phyloP scores from a whole-genome alignment of 2,329 filamentous ascomycete genomes.

The Orbilia blumenaviensis region DNA sequence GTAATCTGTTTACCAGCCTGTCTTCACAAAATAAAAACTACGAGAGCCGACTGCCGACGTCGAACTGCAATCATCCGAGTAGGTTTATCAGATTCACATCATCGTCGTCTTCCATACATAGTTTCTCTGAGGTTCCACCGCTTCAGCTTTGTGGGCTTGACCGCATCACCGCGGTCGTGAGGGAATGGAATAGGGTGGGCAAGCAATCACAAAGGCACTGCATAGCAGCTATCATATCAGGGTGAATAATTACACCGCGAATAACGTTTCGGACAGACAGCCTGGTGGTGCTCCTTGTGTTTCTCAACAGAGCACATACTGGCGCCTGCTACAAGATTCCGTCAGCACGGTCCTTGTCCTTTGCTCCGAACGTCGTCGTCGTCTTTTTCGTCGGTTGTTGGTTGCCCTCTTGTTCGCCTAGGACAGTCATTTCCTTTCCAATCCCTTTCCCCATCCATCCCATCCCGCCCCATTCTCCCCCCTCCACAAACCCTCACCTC shows the following conservation, averaged over 20 bases:
- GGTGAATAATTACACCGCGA: conserved; percentile 36
- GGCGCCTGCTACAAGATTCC: conserved; percentile 21
- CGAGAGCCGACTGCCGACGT: conserved; percentile 37
- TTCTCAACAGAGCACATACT: conserved; percentile 39
- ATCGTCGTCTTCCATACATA: conserved; percentile 7
- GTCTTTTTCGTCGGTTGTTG: conserved; percentile 43
- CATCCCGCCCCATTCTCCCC: conserved; percentile 7
- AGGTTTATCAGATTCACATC: conserved; percentile 48
- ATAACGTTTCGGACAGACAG: conserved; percentile 34
- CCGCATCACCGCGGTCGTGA: conserved; percentile 40
- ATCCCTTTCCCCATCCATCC: conserved; percentile 39
- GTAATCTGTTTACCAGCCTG: not conserved
- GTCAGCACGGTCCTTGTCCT: conserved; percentile 46
- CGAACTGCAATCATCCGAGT: conserved; percentile 54
- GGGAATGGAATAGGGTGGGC: conserved; percentile 37
- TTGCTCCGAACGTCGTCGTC: conserved; percentile 38
- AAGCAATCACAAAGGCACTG: conserved; percentile 40
- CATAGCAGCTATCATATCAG: no score
- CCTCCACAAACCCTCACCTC: conserved; percentile 29
- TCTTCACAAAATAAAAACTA: conserved; percentile 23
- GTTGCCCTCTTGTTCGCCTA: conserved; percentile 45
- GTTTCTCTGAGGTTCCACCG: conserved; percentile 35
- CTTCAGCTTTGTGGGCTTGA: conserved; percentile 25
- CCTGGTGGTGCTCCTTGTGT: conserved; percentile 39
- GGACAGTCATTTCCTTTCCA: conserved; percentile 35